Evolutionary conservation across 2,329 filamentous ascomycete species (phyloP).

Genomic region (Lachnellula subtilissima): DNA sequence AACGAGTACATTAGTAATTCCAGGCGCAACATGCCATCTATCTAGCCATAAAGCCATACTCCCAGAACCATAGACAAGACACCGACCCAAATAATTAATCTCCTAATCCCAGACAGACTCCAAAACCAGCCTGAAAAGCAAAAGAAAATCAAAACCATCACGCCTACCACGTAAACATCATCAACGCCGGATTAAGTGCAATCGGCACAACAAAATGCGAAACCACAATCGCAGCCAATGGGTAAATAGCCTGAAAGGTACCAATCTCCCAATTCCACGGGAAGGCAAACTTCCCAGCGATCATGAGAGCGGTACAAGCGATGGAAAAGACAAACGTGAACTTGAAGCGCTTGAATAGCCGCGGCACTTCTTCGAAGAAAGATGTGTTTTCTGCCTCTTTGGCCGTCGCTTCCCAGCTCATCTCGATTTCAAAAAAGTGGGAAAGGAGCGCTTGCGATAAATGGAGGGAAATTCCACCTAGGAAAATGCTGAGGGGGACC

Average conservation of each 20-base stretch:
- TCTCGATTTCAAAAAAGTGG: constrained; percentile 79
- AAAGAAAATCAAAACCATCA: neutral
- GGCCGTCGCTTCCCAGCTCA: constrained; percentile 76
- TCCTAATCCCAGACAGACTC: no score
- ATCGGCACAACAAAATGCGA: constrained; percentile 56
- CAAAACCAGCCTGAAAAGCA: no score
- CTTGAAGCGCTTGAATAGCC: constrained; percentile 52
- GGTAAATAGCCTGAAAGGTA: constrained; percentile 56
- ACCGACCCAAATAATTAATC: no score
- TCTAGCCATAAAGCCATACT: neutral
- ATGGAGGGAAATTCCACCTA: constrained; percentile 77
- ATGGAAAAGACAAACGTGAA: constrained; percentile 49
- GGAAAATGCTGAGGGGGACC: constrained; percentile 69
- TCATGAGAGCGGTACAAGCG: constrained; percentile 41
- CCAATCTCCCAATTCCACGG: constrained; percentile 23
- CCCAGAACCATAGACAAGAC: no score
- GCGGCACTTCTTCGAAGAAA: constrained; percentile 30
- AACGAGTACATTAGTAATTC: no score
- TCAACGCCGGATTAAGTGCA: constrained; percentile 57
- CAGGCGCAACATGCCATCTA: neutral
- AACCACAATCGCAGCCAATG: constrained; percentile 46
- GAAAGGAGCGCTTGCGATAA: constrained; percentile 71
- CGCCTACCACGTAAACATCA: constrained; percentile 54
- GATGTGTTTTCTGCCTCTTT: constrained; percentile 61
- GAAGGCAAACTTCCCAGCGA: constrained; percentile 38